A percentile compares a stretch with the other conserved stretches of the same genome.
These are phyloP conservation scores for Erythrobasidium hasegawianum DNA, from an alignment of 1,284 basidiomycete species.

Conservation along the genomic window DNA sequence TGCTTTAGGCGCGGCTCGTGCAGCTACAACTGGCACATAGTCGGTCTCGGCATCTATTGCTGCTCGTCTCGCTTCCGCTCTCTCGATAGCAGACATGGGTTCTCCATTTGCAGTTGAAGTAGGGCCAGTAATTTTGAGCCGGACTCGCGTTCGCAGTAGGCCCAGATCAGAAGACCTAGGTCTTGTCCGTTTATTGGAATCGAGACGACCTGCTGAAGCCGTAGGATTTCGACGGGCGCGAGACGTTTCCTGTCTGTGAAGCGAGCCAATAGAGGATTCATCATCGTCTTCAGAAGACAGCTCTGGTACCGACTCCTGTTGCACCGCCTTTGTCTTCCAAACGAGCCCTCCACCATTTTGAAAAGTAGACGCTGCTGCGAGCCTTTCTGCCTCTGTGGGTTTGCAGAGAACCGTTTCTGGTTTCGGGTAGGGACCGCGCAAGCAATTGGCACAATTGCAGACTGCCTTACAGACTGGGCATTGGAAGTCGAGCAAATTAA, in stretches of 20 bases:
- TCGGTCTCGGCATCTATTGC: conserved; percentile 29
- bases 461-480: conserved; percentile 32
- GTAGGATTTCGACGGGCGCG: no score
- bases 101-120: no score
- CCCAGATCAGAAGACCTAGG: no score
- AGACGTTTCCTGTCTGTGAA: no score
- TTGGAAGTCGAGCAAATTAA: conserved; percentile 21
- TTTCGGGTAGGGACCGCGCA: conserved; percentile 18
- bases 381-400: not conserved
- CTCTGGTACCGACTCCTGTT: not conserved
- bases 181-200: no score
- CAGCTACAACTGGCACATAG: conserved; percentile 17
- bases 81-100: not conserved
- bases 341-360: no score
- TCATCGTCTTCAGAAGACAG: conserved; percentile 3
- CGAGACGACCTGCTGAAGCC: not conserved
- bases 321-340: not conserved
- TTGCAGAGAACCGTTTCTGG: not conserved
- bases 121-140: no score
- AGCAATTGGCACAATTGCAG: conserved; percentile 14
- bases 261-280: not conserved
- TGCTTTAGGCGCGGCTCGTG: not conserved
- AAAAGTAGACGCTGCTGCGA: no score
- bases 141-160: no score
- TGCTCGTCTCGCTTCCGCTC: conserved; percentile 16